Percentiles rank a stretch among this genome's conserved stretches.
phyloP scores from a whole-genome alignment of 352 stramenopile genomes.

The Phytophthora foliorum region DNA sequence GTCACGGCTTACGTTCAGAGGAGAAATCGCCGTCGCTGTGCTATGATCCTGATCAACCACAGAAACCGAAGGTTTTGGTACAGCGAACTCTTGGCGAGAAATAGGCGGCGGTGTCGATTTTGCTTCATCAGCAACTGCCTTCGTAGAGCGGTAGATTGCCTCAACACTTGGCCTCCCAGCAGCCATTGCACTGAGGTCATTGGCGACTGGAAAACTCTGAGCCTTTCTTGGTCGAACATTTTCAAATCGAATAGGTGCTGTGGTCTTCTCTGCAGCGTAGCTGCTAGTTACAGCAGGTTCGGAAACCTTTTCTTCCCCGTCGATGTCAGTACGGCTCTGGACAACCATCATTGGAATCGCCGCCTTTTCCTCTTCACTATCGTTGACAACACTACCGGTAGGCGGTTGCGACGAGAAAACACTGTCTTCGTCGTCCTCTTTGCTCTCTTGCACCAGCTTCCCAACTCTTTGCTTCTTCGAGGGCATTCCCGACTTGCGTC shows the following conservation, averaged over 20 bases:
- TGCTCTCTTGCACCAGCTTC: constrained; percentile 13
- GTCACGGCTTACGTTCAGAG: background rate
- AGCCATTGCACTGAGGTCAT: background rate
- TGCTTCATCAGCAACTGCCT: background rate
- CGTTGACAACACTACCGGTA: constrained; percentile 21
- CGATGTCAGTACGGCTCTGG: background rate
- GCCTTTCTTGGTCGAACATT: background rate
- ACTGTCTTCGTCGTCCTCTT: constrained; percentile 30
- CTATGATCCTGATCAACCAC: background rate
- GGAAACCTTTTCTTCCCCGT: constrained; percentile 7
- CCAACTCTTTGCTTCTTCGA: constrained; percentile 20
- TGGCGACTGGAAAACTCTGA: background rate
- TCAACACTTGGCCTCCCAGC: constrained; percentile 2
- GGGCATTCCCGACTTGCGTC: constrained; percentile 12
- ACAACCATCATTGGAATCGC: constrained; percentile 18
- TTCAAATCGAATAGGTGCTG: background rate
- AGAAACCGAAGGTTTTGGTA: background rate
- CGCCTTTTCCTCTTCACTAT: constrained; percentile 43
- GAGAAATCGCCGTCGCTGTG: background rate
- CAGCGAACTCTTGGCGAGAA: background rate
- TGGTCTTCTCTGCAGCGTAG: background rate
- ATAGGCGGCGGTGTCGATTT: background rate
- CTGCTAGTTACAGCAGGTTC: background rate
- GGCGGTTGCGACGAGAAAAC: constrained; percentile 24
- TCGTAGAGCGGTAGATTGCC: background rate